These are phyloP conservation scores for Coccomyxa sp. DNA, from an alignment of 139 green algal species.

Conservation along the genomic window DNA sequence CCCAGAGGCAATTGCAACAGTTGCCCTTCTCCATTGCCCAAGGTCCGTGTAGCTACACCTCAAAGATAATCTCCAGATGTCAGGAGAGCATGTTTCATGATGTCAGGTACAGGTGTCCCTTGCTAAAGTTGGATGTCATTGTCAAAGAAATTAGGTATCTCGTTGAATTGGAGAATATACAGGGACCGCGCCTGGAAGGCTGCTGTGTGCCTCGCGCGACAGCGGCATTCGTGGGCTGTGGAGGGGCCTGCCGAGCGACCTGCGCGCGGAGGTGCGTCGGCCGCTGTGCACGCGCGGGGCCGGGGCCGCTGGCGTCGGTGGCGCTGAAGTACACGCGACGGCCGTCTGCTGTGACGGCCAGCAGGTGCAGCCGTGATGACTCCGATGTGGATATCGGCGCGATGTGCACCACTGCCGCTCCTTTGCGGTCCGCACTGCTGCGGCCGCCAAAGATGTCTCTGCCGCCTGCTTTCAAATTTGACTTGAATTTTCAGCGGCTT, in stretches of 20 bases:
- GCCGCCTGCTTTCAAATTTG: constrained; percentile 22
- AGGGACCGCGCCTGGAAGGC: not conserved
- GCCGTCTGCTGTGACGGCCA: constrained; percentile 82
- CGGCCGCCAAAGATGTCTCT: constrained; percentile 60
- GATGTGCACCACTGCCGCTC: constrained; percentile 69
- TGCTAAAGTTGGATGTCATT: no score
- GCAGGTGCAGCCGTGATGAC: constrained; percentile 59
- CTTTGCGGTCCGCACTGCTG: constrained; percentile 12
- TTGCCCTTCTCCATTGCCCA: no score
- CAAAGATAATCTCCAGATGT: no score
- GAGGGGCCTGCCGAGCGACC: constrained; percentile 48
- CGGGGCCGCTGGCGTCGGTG: not conserved
- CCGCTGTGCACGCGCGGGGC: not conserved
- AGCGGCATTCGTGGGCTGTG: not conserved
- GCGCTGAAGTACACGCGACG: constrained; percentile 63
- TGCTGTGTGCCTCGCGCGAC: not conserved
- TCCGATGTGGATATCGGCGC: constrained; percentile 43
- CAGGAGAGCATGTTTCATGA: no score
- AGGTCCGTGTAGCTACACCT: no score
- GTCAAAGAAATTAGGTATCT: no score
- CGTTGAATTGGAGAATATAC: no score
- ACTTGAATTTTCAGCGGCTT: no score
- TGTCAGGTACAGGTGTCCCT: no score
- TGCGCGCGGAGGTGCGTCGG: constrained; percentile 50
- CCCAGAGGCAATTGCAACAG: no score